Evolutionary conservation across 2,329 filamentous ascomycete species (phyloP).

Genomic region (Macrophomina phaseolina): DNA sequence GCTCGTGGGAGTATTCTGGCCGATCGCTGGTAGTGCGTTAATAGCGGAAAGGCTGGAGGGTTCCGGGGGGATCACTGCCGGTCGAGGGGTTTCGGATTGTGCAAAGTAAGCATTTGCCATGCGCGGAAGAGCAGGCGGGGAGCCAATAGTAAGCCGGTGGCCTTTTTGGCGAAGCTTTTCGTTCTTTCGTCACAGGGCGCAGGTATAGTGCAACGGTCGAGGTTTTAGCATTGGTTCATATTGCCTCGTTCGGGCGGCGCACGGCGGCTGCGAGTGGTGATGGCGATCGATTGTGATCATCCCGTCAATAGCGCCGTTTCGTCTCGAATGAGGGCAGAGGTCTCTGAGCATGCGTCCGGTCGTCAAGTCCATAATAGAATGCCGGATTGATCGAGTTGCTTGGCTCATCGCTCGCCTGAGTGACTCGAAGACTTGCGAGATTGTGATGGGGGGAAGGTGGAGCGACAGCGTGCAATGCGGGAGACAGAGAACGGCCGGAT

Average conservation of each 20-base stretch:
- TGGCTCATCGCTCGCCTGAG: not conserved
- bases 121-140: not conserved
- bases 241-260: not conserved
- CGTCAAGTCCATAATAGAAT: conserved; percentile 8
- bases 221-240: not conserved
- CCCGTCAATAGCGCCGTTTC: conserved; percentile 11
- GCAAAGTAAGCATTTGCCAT: not conserved
- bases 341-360: not conserved
- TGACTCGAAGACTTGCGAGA: conserved; percentile 1
- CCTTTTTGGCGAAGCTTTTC: not conserved
- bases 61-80: not conserved
- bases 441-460: conserved; percentile 12
- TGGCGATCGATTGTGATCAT: conserved; percentile 16
- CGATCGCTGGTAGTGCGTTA: no score
- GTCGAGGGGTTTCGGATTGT: not conserved
- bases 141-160: no score
- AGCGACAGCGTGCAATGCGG: not conserved
- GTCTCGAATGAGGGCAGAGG: not conserved
- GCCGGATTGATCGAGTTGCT: not conserved
- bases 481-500: not conserved
- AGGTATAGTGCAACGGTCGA: not conserved
- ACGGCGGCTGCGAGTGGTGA: not conserved
- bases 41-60: not conserved
- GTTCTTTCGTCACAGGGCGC: not conserved
- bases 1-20: no score